Base-by-base conservation (phyloP, 805 yeast genomes). In the Kuraishia capsulata region DNA sequence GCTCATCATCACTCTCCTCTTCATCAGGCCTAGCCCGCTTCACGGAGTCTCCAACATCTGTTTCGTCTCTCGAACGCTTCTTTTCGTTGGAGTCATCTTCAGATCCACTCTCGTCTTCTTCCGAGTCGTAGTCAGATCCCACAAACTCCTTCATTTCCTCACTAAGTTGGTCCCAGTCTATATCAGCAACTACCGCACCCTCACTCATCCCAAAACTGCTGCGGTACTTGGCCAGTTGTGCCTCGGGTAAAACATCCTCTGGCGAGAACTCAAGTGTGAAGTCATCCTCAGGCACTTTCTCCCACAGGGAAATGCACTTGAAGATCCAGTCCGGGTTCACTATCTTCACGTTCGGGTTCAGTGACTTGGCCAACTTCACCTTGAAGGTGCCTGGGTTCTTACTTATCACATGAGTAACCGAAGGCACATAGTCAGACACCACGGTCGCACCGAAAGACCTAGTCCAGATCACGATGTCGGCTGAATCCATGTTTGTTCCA, bases 321-420 rank as follows among this genome's bases (percentile, higher is more conserved):
- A 89, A 89, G 2, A 90, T 60, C 98, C 98, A 90, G 50, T 85
- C 92, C 2, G 95, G 89, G 50, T 79, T 81, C 16, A 90, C 95
- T n/a, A 90, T 71, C 48, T 81, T 77, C 26, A 81, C 81, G 17
- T 57, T 42, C 1, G 80, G 78, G 30, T 76, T 62, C 39, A 76
- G 63, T 0, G 80, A 64, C 51, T 72, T 75, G 0, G 96, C 97
- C 24, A 81, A 70, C 34, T 89, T 71, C 8, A 89, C 96, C 55
- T 90, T 90, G 50, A 76, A 73, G 0, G 98, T 92, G 16, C 80
- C 78, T 1, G 88, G 77, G 37, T 80, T 80, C 42, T 80, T 73
- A 31, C 96, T 85, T 14, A 90, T 79, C 3, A 90, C 83, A 57
- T 90, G 98, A 0, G 97, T 92, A 3, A 94, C 89, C 1, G 73